Evolutionary conservation across 1,139 yeast species (phyloP).

Genomic region (Candida neerlandica): DNA sequence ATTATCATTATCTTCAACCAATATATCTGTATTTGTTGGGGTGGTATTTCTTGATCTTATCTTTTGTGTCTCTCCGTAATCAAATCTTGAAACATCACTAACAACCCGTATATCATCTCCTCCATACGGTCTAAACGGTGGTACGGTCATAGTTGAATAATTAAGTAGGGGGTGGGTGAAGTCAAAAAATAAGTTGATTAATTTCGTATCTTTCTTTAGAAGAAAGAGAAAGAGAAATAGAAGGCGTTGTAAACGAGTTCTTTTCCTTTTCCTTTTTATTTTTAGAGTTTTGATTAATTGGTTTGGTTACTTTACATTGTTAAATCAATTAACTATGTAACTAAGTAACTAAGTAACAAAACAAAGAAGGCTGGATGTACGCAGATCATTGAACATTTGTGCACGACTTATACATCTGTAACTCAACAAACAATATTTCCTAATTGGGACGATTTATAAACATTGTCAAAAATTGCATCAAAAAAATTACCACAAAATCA

Average conservation of each 20-base stretch:
- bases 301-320: too few relatives aligned
- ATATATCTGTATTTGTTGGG: slow-evolving; percentile 24
- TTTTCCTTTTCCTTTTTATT: too few relatives aligned
- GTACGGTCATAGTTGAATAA: slow-evolving; percentile 7
- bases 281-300: neutral
- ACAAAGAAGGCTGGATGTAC: neutral
- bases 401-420: neutral
- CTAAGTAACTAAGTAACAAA: neutral
- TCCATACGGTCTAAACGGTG: slow-evolving; percentile 26
- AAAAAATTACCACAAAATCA: neutral
- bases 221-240: neutral
- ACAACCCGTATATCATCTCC: slow-evolving; percentile 27
- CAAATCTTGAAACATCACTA: slow-evolving; percentile 35
- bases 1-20: slow-evolving; percentile 11
- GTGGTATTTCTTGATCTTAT: slow-evolving; percentile 32
- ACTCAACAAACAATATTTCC: neutral
- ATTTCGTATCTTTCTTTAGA: neutral
- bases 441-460: neutral
- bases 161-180: too few relatives aligned
- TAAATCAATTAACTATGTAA: too few relatives aligned
- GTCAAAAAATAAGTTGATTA: neutral
- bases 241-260: too few relatives aligned
- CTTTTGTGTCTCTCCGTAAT: slow-evolving; percentile 26
- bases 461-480: slow-evolving; percentile 1
- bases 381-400: neutral